Percentiles rank a stretch among this genome's conserved stretches.
phyloP scores from a whole-genome alignment of 2,329 filamentous ascomycete genomes.

The Chaetomium sp. region DNA sequence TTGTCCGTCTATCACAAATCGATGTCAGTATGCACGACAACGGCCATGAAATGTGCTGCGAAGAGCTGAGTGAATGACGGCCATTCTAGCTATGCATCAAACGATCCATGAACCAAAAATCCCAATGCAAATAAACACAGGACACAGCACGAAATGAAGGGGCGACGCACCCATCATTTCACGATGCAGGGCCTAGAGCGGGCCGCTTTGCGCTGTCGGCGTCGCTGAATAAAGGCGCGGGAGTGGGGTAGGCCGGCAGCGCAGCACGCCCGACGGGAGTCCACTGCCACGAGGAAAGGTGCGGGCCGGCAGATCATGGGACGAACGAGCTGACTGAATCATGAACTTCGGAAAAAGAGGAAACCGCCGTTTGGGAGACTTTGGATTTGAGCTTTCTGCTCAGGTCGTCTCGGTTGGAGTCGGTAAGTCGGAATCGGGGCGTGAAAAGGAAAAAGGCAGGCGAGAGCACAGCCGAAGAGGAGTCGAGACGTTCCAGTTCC shows the following conservation, averaged over 20 bases:
- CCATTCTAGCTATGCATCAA: background rate
- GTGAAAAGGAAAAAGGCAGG: background rate
- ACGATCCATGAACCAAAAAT: background rate
- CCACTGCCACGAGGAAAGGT: conserved; percentile 6
- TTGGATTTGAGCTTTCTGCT: background rate
- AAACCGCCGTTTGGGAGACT: too few relatives aligned
- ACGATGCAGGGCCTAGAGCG: conserved; percentile 2
- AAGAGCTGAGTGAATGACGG: conserved; percentile 1
- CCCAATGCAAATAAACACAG: background rate
- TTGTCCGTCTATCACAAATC: background rate
- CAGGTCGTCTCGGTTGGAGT: background rate
- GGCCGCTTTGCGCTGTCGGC: background rate
- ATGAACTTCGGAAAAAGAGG: background rate
- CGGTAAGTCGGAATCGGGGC: too few relatives aligned
- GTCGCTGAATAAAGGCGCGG: background rate
- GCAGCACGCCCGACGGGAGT: background rate
- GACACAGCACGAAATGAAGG: background rate
- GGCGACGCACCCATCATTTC: conserved; percentile 9
- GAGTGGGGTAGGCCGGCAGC: conserved; percentile 3
- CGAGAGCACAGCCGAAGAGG: background rate
- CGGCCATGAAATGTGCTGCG: background rate
- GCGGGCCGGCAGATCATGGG: conserved; percentile 5
- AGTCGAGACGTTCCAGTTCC: background rate
- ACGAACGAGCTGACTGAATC: background rate
- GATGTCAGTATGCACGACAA: background rate